A percentile compares a stretch with the other conserved stretches of the same genome.
Conservation (phyloP, 2,329 filamentous ascomycete species). For the Pseudocercospora eumusae region DNA sequence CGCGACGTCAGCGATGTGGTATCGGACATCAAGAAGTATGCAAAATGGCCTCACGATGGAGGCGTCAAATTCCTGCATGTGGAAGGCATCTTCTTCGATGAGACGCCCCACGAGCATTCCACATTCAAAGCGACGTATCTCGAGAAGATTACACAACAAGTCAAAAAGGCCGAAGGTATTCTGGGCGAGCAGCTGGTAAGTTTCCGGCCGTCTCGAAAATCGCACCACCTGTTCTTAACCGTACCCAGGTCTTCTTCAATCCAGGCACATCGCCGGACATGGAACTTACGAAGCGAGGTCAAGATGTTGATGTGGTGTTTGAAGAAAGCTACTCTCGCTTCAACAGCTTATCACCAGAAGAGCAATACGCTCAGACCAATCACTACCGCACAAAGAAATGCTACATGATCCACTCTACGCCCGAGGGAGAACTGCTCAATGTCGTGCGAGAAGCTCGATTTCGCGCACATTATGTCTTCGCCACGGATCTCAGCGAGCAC, state of each 20-base stretch:
- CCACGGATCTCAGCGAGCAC: conserved; percentile 21
- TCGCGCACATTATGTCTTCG: conserved; percentile 27
- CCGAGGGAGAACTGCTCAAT: conserved; percentile 17
- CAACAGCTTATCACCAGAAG: conserved; percentile 3
- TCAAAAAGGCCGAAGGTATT: conserved; percentile 16
- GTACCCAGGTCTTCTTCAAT: conserved; percentile 25
- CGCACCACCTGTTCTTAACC: conserved; percentile 11
- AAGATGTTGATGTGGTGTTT: conserved; percentile 24
- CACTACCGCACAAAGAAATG: conserved; percentile 16
- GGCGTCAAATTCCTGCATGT: conserved; percentile 27
- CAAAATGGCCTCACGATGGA: conserved; percentile 30
- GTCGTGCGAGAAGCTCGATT: conserved; percentile 22
- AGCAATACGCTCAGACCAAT: conserved; percentile 13
- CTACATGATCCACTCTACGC: conserved; percentile 27
- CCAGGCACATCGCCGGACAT: conserved; percentile 26
- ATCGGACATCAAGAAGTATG: conserved; percentile 32
- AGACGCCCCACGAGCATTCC: conserved; percentile 28
- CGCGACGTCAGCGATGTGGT: conserved; percentile 25
- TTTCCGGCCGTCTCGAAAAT: not conserved
- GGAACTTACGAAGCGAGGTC: conserved; percentile 15
- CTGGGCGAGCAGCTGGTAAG: conserved; percentile 12
- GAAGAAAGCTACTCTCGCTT: conserved; percentile 24
- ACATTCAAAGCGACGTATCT: conserved; percentile 23
- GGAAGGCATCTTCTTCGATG: conserved; percentile 36
- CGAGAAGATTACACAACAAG: conserved; percentile 19